phyloP scores from a whole-genome alignment of 139 green algal genomes.

The Picochlorum sp. region DNA sequence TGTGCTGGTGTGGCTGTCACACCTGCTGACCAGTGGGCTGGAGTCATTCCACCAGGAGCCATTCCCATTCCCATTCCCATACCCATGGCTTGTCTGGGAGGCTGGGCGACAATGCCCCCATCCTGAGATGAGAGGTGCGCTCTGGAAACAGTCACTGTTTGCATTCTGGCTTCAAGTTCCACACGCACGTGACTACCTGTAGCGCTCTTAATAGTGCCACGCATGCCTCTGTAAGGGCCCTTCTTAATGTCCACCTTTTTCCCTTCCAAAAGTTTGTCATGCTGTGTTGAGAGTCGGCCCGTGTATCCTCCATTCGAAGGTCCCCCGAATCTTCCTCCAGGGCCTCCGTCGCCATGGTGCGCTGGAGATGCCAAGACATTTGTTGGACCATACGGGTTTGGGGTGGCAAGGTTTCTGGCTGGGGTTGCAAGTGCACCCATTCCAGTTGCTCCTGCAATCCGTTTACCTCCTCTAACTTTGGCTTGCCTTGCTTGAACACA shows the following conservation, averaged over 20 bases:
- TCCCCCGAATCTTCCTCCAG: constrained; percentile 11
- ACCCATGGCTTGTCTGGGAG: not conserved
- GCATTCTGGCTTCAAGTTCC: constrained; percentile 84
- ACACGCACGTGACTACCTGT: constrained; percentile 67
- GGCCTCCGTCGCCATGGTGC: constrained; percentile 1
- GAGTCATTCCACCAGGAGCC: constrained; percentile 21
- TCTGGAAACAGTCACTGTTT: constrained; percentile 61
- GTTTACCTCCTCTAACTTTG: constrained; percentile 21
- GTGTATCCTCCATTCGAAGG: constrained; percentile 13
- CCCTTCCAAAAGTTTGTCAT: constrained; percentile 45
- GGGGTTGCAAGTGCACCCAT: constrained; percentile 1
- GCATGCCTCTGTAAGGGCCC: constrained; percentile 73
- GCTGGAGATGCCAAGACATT: constrained; percentile 9
- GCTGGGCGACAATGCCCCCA: not conserved
- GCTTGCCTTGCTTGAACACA: constrained; percentile 41
- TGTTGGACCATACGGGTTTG: not conserved
- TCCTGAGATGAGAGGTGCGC: constrained; percentile 29
- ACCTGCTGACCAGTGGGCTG: constrained; percentile 27
- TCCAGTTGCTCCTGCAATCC: not conserved
- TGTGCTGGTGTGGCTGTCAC: constrained; percentile 34
- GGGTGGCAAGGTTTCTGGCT: constrained; percentile 3
- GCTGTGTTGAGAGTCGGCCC: constrained; percentile 18
- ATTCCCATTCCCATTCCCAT: not conserved
- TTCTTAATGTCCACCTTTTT: constrained; percentile 40
- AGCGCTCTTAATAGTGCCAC: constrained; percentile 66